Evolutionary conservation across 1,284 basidiomycete species (phyloP), one percentile per base, ranked within the genome.

Genomic region (Cutaneotrichosporon spelunceum): DNA sequence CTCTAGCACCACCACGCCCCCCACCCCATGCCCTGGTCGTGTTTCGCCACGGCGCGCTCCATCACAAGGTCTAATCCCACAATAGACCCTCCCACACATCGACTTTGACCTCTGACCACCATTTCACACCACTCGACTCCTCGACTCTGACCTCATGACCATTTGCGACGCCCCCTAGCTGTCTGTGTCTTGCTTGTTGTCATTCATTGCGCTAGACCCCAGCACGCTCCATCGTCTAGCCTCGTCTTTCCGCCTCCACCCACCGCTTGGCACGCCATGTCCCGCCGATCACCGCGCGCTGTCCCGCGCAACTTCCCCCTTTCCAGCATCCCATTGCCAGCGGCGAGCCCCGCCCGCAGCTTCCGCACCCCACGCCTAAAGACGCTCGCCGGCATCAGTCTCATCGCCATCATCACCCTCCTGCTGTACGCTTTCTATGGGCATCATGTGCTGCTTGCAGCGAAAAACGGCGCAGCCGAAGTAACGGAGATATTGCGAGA

Each of bases 211-310:
- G n/a, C n/a, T n/a, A n/a, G 30, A 33, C 30, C 30, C 4, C 2
- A 5, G 30, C 8, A 33, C 30, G 1, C 30, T 33, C 4, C 47
- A 24, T 11, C 47, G 2, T 6, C 5, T 26, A 11, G 0, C 13
- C 16, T 0, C 48, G 8, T 4, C 24, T 30, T 27, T 8, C 19
- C 27, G 7, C 48, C 19, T n/a, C 27, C 13, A 9, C 8, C 26
- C 48, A 9, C 45, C 48, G 11, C 48, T 30, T 50, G 48, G 33
- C 30, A 5, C 26, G 33, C 33, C 33, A 53, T 53, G 52, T 36
- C 30, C 30, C 52, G 52, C 52, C 52, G 52, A 50, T 23, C 52
- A 10, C 52, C 29, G 11, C 52, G 52, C 52, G 34, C 30, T 21
- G 30, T 33, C 30, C 21, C 21, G 52, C 52, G 52, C 45, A 23